These are phyloP conservation scores for Acephala macrosclerotiorum DNA, from an alignment of 2,329 filamentous ascomycete genomes.

Conservation along the genomic window DNA sequence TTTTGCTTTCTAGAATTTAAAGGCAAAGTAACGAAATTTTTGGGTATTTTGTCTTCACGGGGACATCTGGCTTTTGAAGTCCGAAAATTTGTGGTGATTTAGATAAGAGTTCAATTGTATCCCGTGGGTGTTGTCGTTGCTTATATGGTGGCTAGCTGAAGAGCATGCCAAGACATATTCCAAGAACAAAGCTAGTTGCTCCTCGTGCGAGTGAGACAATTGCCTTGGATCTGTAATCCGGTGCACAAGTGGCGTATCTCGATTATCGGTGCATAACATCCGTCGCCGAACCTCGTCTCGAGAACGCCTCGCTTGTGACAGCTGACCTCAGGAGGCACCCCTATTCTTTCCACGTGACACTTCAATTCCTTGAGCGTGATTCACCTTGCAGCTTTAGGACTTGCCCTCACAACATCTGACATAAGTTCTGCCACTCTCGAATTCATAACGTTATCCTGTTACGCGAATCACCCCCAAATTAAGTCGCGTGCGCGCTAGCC, in stretches of 20 bases:
- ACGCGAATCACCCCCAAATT: background rate
- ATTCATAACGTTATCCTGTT: background rate
- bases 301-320: background rate
- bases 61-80: background rate
- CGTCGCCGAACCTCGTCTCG: no score
- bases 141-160: slow-evolving; percentile 13
- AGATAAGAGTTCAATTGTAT: background rate
- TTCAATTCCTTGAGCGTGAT: background rate
- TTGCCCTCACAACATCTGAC: background rate
- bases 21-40: background rate
- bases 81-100: background rate
- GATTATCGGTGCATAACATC: no score
- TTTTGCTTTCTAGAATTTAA: background rate
- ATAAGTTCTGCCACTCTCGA: background rate
- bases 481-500: background rate
- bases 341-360: background rate
- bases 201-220: no score
- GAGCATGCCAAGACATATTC: background rate
- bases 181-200: no score
- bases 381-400: background rate
- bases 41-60: background rate
- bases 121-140: background rate
- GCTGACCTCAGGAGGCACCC: background rate
- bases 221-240: no score
- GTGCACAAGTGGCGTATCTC: no score